phyloP scores from a whole-genome alignment of 139 green algal species.

The Coelastrella sp. region DNA sequence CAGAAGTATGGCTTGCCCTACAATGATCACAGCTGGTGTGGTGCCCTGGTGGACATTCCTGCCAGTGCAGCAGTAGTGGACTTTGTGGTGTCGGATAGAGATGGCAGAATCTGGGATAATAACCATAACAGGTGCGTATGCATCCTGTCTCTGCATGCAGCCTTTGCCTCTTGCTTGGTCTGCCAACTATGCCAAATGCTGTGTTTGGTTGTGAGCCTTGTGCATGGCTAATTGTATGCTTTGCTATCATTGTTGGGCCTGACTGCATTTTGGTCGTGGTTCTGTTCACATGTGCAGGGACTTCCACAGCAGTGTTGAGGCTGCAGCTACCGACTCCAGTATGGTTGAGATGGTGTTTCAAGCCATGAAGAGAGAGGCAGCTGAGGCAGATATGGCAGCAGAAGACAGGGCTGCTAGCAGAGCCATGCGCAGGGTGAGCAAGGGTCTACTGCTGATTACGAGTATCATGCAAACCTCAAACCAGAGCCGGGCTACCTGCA shows the following conservation, averaged over 20 bases:
- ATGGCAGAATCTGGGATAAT: constrained; percentile 87
- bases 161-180: too few species aligned
- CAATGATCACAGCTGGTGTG: constrained; percentile 68
- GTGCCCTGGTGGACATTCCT: constrained; percentile 66
- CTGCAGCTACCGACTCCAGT: neutral
- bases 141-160: too few species aligned
- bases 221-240: too few species aligned
- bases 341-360: constrained; percentile 47
- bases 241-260: too few species aligned
- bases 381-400: constrained; percentile 45
- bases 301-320: constrained; percentile 68
- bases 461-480: too few species aligned
- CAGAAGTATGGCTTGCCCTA: constrained; percentile 47
- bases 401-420: constrained; percentile 68
- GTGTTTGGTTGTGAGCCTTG: too few species aligned
- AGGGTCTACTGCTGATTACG: neutral
- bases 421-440: constrained; percentile 65
- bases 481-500: neutral
- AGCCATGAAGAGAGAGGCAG: constrained; percentile 48
- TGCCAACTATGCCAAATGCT: too few species aligned
- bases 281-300: neutral
- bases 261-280: neutral
- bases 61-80: constrained; percentile 74
- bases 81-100: constrained; percentile 82
- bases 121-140: constrained; percentile 62